Evolutionary conservation across 1,139 yeast species (phyloP).

Genomic region (Lodderomyces theae): DNA sequence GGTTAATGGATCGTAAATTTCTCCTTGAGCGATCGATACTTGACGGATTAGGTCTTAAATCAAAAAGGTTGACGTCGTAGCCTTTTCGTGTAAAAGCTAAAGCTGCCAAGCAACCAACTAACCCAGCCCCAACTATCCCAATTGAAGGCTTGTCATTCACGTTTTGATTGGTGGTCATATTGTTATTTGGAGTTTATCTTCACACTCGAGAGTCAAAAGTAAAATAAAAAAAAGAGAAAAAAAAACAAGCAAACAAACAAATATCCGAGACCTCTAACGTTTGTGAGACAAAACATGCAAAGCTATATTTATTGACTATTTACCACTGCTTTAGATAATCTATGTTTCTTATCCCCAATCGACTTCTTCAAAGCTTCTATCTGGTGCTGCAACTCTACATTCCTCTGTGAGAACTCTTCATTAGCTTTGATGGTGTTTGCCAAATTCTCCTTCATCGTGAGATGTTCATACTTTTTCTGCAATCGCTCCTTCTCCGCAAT

Average conservation of each 20-base stretch:
- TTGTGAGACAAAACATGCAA: too few species aligned
- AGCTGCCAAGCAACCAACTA: constrained; percentile 87
- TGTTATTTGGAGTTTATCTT: too few species aligned
- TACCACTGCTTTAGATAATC: constrained; percentile 16
- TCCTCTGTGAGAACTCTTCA: constrained; percentile 38
- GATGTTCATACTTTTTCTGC: constrained; percentile 31
- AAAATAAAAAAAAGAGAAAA: neutral
- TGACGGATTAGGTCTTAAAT: constrained; percentile 46
- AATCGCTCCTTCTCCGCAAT: constrained; percentile 19
- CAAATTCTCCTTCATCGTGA: constrained; percentile 47
- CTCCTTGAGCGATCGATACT: constrained; percentile 20
- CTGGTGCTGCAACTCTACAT: constrained; percentile 36
- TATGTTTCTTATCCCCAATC: constrained; percentile 21
- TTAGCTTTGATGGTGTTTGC: constrained; percentile 47
- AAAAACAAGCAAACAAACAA: neutral
- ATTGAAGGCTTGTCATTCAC: constrained; percentile 15
- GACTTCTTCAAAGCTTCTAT: constrained; percentile 23
- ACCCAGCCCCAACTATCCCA: constrained; percentile 78
- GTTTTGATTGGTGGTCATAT: neutral
- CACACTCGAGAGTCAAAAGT: neutral
- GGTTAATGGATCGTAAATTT: constrained; percentile 69
- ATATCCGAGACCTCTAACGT: neutral
- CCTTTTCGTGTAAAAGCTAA: constrained; percentile 73
- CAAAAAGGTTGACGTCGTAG: constrained; percentile 69
- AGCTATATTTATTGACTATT: neutral